Conservation (phyloP, 306 rosid genomes). For the Quercus cerris region DNA sequence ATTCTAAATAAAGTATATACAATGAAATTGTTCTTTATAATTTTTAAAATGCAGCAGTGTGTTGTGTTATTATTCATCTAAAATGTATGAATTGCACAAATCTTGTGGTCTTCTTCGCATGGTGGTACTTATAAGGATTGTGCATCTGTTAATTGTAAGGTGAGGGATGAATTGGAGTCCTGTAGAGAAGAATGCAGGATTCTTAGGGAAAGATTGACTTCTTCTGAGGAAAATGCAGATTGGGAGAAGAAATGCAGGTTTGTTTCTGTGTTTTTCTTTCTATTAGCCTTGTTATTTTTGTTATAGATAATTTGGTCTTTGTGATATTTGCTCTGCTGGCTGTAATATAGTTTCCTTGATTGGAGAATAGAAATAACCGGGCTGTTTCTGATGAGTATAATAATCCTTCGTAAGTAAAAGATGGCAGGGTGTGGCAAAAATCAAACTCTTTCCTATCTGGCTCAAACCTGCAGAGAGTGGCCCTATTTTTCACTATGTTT, state of each 20-base stretch:
- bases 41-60: not conserved
- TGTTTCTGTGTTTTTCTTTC: not conserved
- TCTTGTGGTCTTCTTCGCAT: not conserved
- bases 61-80: not conserved
- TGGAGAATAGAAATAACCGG: not conserved
- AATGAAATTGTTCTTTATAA: not conserved
- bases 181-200: constrained; percentile 52
- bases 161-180: constrained; percentile 58
- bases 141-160: constrained; percentile 37
- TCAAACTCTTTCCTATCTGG: not conserved
- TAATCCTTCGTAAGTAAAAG: not conserved
- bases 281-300: not conserved
- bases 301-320: not conserved
- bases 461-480: not conserved
- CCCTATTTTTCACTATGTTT: not conserved
- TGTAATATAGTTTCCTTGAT: not conserved
- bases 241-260: constrained; percentile 54
- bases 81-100: not conserved
- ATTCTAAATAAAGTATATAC: not conserved
- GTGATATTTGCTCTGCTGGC: not conserved
- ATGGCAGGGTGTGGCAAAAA: not conserved
- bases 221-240: constrained; percentile 30
- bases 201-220: constrained; percentile 37
- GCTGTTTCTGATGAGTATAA: not conserved
- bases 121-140: constrained; percentile 10